Evolutionary conservation across 345 rosid genomes (phyloP).

Genomic region (Boechera retrofracta): DNA sequence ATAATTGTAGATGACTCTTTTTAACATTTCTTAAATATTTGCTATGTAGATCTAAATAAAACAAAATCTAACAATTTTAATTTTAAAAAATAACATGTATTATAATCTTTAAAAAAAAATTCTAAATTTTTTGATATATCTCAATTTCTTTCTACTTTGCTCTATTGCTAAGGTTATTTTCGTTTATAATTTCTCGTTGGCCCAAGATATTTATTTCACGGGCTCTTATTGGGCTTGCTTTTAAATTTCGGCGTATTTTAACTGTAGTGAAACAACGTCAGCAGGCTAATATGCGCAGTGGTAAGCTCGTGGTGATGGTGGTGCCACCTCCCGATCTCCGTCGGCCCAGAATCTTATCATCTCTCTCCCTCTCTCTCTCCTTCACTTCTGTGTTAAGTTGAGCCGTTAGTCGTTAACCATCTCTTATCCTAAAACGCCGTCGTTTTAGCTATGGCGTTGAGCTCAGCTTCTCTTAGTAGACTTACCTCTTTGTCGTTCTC

Average conservation of each 20-base stretch:
- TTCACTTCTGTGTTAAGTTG: conserved; percentile 24
- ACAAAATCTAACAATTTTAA: neutral
- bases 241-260: conserved; percentile 23
- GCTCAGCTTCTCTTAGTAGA: conserved; percentile 45
- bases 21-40: neutral
- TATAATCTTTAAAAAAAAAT: neutral
- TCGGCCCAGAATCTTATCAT: conserved; percentile 38
- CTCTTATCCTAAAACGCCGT: conserved; percentile 29
- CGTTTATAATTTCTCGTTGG: neutral
- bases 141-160: too few species aligned
- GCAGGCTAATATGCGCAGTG: conserved; percentile 38
- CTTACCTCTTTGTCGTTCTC: conserved; percentile 42
- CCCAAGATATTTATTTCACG: conserved; percentile 15
- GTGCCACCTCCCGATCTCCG: conserved; percentile 36
- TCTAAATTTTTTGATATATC: too few species aligned
- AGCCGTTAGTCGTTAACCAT: conserved; percentile 37
- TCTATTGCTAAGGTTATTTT: neutral
- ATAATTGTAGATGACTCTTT: neutral
- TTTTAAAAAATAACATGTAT: neutral
- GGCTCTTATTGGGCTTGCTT: conserved; percentile 33
- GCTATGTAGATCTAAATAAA: neutral
- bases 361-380: conserved; percentile 18
- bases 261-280: conserved; percentile 1
- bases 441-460: conserved; percentile 48
- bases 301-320: conserved; percentile 35